A percentile compares a stretch with the other conserved stretches of the same genome.
Evolutionary conservation across 352 stramenopile genomes (phyloP).

Genomic region (Phytophthora sansomeana): DNA sequence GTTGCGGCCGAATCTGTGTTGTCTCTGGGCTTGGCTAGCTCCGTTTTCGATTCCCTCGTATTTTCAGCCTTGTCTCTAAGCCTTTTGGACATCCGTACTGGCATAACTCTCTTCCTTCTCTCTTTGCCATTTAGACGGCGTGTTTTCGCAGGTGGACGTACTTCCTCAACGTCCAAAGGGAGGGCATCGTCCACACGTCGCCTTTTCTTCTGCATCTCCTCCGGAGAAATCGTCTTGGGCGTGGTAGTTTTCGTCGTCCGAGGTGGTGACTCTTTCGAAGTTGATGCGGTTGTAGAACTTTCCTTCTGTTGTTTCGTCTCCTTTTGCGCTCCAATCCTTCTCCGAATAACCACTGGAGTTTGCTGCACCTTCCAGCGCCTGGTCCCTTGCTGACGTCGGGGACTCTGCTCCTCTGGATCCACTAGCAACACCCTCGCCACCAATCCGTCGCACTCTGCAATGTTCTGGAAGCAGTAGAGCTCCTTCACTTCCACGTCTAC

Average conservation of each 20-base stretch:
- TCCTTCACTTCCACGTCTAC: conserved; percentile 30
- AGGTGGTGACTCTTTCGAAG: conserved; percentile 5
- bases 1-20: neutral
- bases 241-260: neutral
- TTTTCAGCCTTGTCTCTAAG: neutral
- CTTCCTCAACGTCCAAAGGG: neutral
- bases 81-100: neutral
- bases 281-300: neutral
- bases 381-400: neutral
- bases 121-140: neutral
- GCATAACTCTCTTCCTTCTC: neutral
- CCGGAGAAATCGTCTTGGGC: conserved; percentile 1
- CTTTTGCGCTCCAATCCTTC: neutral
- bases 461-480: conserved; percentile 49
- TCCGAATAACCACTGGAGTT: neutral
- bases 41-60: neutral
- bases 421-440: conserved; percentile 37
- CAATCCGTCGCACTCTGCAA: conserved; percentile 33
- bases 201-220: conserved; percentile 18
- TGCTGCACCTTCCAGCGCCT: conserved; percentile 25
- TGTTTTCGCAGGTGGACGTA: conserved; percentile 19
- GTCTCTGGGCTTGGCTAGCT: neutral
- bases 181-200: neutral
- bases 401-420: conserved; percentile 7
- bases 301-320: neutral